Evolutionary conservation across 2,329 filamentous ascomycete species (phyloP).

Genomic region (Colletotrichum graminicola): DNA sequence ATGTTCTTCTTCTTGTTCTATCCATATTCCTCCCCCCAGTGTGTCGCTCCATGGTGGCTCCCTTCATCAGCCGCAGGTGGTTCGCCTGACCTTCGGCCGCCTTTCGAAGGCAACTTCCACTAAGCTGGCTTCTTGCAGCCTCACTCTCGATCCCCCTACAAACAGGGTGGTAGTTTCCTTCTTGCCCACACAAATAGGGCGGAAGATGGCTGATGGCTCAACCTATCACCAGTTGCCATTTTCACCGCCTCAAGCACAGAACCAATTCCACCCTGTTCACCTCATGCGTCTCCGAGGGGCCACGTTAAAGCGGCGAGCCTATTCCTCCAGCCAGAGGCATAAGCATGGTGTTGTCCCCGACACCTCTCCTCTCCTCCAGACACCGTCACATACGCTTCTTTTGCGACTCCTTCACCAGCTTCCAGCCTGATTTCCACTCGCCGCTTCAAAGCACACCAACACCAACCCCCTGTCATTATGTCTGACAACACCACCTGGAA

Average conservation of each 20-base stretch:
- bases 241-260: neutral
- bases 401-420: too few species aligned
- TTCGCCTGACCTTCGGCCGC: neutral
- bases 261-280: neutral
- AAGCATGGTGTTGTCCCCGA: conserved; percentile 2
- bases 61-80: neutral
- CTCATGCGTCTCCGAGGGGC: neutral
- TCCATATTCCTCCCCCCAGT: neutral
- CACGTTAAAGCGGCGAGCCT: conserved; percentile 22
- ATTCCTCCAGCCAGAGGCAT: neutral
- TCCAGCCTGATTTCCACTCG: too few species aligned
- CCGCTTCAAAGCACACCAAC: too few species aligned
- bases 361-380: too few species aligned
- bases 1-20: neutral
- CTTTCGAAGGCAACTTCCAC: neutral
- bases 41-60: too few species aligned
- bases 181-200: conserved; percentile 35
- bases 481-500: too few species aligned
- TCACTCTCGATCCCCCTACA: neutral
- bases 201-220: conserved; percentile 31
- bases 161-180: conserved; percentile 11
- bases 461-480: too few species aligned
- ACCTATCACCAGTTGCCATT: conserved; percentile 37
- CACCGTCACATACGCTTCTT: too few species aligned
- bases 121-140: neutral